A percentile compares a stretch with the other conserved stretches of the same genome.
phyloP scores from a whole-genome alignment of 2,329 filamentous ascomycete genomes.

The Phialophora verrucosa region DNA sequence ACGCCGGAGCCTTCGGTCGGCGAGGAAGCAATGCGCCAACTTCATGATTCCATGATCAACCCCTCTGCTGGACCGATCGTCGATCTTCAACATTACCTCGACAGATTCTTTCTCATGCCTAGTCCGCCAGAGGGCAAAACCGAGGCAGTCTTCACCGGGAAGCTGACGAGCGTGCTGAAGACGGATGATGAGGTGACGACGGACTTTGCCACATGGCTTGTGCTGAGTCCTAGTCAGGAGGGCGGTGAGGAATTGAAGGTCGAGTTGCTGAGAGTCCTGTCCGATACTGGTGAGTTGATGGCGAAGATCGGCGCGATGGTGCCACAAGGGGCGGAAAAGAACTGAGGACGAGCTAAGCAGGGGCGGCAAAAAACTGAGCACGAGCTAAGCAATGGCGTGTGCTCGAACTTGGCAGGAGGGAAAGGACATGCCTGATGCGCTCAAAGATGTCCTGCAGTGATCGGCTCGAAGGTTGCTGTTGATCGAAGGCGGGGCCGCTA shows the following conservation, averaged over 20 bases:
- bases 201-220: slow-evolving; percentile 24
- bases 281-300: slow-evolving; percentile 20
- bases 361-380: neutral
- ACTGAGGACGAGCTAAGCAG: neutral
- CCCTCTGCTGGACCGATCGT: slow-evolving; percentile 15
- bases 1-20: slow-evolving; percentile 7
- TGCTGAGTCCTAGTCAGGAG: neutral
- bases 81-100: slow-evolving; percentile 23
- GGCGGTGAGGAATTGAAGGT: slow-evolving; percentile 12
- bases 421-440: neutral
- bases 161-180: slow-evolving; percentile 12
- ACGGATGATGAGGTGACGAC: slow-evolving; percentile 18
- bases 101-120: slow-evolving; percentile 22
- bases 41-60: slow-evolving; percentile 23
- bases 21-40: slow-evolving; percentile 11
- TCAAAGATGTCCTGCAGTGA: neutral
- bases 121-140: slow-evolving; percentile 12
- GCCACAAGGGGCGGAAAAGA: neutral
- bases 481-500: neutral
- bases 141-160: slow-evolving; percentile 21
- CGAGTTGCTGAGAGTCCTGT: slow-evolving; percentile 21
- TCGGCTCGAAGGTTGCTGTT: neutral
- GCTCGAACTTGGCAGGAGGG: neutral
- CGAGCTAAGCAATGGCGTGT: neutral
- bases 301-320: slow-evolving; percentile 20